Conservation (phyloP, 1,139 yeast species). For the Keqinozyma sinolaborantium region DNA sequence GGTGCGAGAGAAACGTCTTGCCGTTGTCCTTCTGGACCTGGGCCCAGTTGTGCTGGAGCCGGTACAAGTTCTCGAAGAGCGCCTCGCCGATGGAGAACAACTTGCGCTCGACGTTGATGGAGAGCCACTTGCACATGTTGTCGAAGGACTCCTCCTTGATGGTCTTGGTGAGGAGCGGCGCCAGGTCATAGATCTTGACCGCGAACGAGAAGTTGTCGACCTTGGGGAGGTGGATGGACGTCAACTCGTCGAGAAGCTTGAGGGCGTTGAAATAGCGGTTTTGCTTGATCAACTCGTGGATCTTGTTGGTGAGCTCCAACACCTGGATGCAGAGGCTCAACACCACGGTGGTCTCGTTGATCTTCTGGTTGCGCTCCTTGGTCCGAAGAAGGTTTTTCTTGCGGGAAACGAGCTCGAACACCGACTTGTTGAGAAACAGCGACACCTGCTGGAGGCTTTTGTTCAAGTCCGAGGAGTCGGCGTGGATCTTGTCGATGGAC, state of each 20-base stretch:
- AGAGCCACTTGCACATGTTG: constrained; percentile 68
- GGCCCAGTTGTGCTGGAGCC: constrained; percentile 60
- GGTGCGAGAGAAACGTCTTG: constrained; percentile 49
- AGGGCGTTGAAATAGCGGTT: constrained; percentile 84
- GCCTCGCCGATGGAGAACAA: constrained; percentile 57
- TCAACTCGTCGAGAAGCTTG: constrained; percentile 73
- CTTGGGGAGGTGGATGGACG: constrained; percentile 62
- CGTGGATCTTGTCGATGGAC: constrained; percentile 54
- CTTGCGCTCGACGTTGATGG: constrained; percentile 59
- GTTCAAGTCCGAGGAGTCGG: constrained; percentile 52
- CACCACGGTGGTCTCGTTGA: constrained; percentile 59
- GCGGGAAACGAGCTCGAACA: constrained; percentile 56
- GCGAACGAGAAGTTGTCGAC: constrained; percentile 77
- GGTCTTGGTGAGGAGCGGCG: constrained; percentile 72
- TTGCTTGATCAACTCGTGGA: constrained; percentile 73
- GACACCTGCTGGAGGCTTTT: constrained; percentile 50
- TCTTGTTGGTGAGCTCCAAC: constrained; percentile 80
- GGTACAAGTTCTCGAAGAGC: constrained; percentile 52
- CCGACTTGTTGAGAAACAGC: constrained; percentile 56
- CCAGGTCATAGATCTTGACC: constrained; percentile 63
- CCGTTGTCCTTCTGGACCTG: constrained; percentile 25
- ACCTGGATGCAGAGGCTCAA: constrained; percentile 75
- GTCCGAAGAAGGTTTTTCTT: constrained; percentile 53
- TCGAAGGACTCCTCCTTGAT: constrained; percentile 79
- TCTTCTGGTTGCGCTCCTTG: constrained; percentile 57